Conservation (phyloP, 768 basidiomycete species). For the Phanerochaete sordida region DNA sequence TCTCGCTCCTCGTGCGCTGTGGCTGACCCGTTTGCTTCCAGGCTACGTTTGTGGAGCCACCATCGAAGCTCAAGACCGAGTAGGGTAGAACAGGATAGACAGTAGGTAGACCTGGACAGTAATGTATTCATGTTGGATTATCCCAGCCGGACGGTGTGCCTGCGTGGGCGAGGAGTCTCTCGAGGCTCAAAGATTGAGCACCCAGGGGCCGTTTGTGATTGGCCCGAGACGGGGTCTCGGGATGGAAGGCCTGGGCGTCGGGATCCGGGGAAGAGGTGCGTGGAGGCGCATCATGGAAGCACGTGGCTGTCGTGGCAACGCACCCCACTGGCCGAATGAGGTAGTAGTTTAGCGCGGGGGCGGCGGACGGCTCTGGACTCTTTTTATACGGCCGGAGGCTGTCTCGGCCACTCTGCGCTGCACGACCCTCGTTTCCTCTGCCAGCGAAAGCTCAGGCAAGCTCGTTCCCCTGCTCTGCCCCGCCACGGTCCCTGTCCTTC, state of each 20-base stretch:
- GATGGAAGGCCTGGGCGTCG: too few species aligned
- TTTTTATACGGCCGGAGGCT: not conserved
- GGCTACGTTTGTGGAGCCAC: slow-evolving; percentile 57
- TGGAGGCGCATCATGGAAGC: not conserved
- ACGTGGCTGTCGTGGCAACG: not conserved
- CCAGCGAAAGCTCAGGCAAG: not conserved
- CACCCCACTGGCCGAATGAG: not conserved
- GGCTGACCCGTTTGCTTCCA: slow-evolving; percentile 20
- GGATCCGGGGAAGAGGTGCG: not conserved
- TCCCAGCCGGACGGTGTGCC: not conserved
- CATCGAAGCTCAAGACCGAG: slow-evolving; percentile 48
- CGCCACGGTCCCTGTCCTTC: not conserved
- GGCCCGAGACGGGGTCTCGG: too few species aligned
- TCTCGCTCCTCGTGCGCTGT: slow-evolving; percentile 8
- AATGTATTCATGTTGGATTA: slow-evolving; percentile 5
- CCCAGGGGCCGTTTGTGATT: too few species aligned
- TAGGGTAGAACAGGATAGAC: slow-evolving; percentile 17
- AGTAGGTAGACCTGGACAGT: not conserved
- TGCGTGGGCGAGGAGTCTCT: too few species aligned
- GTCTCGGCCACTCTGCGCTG: not conserved
- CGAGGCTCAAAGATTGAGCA: too few species aligned
- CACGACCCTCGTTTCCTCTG: not conserved
- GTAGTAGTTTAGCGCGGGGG: not conserved
- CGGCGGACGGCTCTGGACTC: not conserved
- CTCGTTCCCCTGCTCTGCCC: not conserved